Percentiles rank a stretch among this genome's conserved stretches.
phyloP scores from a whole-genome alignment of 208 protist genomes.

The Tetramitus jugosus region DNA sequence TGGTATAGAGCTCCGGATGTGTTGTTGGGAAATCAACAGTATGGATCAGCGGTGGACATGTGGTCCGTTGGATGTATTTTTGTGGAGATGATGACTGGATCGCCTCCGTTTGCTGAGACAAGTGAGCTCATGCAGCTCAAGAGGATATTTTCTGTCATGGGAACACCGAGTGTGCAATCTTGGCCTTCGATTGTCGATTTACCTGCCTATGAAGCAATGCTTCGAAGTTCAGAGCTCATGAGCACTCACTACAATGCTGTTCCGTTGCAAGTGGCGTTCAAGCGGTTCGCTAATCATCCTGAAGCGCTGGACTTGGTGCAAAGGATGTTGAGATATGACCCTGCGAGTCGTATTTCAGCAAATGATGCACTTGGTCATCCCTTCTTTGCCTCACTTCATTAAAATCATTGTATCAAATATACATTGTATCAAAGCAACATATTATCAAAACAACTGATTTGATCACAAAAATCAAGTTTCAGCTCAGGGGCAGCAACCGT shows the following conservation, averaged over 20 bases:
- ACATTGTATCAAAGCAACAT: too few relatives aligned
- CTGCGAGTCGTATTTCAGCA: slow-evolving; percentile 76
- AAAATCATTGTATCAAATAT: too few relatives aligned
- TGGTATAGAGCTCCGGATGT: slow-evolving; percentile 89
- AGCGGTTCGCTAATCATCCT: background rate
- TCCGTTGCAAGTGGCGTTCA: background rate
- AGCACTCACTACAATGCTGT: slow-evolving; percentile 78
- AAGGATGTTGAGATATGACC: slow-evolving; percentile 80
- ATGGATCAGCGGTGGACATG: slow-evolving; percentile 75
- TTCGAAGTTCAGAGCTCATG: slow-evolving; percentile 86
- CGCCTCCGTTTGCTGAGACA: slow-evolving; percentile 45
- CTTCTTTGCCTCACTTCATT: too few relatives aligned
- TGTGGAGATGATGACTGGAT: slow-evolving; percentile 49
- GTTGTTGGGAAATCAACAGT: slow-evolving; percentile 68
- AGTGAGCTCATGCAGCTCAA: slow-evolving; percentile 66
- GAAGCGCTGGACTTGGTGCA: slow-evolving; percentile 73
- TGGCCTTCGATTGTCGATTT: slow-evolving; percentile 62
- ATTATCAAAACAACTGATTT: too few relatives aligned
- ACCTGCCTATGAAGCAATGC: slow-evolving; percentile 86
- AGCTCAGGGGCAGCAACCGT: too few relatives aligned
- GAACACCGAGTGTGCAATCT: background rate
- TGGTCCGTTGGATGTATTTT: slow-evolving; percentile 73
- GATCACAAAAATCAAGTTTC: too few relatives aligned
- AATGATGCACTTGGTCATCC: slow-evolving; percentile 78
- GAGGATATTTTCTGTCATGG: slow-evolving; percentile 36